phyloP scores from a whole-genome alignment of 2,329 filamentous ascomycete genomes.

The Cordyceps cicadae region DNA sequence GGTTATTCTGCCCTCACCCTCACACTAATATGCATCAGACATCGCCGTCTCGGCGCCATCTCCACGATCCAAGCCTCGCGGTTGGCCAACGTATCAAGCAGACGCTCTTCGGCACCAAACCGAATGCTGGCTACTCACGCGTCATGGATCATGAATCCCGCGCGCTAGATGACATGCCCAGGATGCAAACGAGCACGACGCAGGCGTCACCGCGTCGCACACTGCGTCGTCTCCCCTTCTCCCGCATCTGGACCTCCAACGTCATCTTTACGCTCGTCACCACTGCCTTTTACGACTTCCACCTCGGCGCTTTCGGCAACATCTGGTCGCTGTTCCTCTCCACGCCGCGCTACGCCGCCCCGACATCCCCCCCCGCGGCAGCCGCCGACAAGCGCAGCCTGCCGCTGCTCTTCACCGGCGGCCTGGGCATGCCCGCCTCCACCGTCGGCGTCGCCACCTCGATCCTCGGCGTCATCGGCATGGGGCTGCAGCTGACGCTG shows the following conservation, averaged over 20 bases:
- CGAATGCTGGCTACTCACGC: constrained; percentile 24
- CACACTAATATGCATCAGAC: constrained; percentile 28
- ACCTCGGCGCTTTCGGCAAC: constrained; percentile 60
- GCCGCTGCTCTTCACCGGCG: constrained; percentile 52
- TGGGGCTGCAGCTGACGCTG: constrained; percentile 58
- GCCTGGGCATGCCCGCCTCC: constrained; percentile 57
- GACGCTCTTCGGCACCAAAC: constrained; percentile 20
- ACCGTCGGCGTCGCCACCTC: constrained; percentile 62
- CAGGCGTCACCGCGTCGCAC: constrained; percentile 11
- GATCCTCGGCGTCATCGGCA: constrained; percentile 60
- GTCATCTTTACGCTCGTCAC: constrained; percentile 48
- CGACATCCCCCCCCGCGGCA: constrained; percentile 24
- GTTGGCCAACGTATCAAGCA: constrained; percentile 26
- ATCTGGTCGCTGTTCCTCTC: constrained; percentile 64
- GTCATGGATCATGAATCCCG: constrained; percentile 18
- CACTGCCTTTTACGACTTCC: constrained; percentile 63
- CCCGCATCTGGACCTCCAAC: constrained; percentile 39
- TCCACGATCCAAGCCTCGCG: constrained; percentile 37
- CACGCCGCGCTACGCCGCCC: constrained; percentile 41
- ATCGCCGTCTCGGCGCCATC: constrained; percentile 35
- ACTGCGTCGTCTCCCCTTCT: constrained; percentile 26
- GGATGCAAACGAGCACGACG: constrained; percentile 4
- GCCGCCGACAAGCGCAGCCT: constrained; percentile 21
- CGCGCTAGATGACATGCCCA: neutral
- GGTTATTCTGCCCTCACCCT: neutral